phyloP scores from a whole-genome alignment of 768 basidiomycete genomes.

The Galerina marginata region DNA sequence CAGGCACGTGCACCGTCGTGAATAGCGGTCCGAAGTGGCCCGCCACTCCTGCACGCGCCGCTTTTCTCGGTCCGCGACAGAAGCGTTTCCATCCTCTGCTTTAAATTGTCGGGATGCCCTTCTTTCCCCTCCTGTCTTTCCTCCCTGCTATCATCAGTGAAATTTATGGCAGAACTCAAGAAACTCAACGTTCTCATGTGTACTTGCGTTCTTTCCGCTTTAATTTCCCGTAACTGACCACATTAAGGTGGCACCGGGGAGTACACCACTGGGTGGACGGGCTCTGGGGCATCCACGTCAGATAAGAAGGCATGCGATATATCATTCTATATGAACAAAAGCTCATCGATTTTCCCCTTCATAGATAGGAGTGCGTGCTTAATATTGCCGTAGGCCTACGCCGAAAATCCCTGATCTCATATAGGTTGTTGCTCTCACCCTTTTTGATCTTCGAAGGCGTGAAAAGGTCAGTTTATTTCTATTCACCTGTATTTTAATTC shows the following conservation, averaged over 20 bases:
- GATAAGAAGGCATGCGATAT: conserved; percentile 80
- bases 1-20: conserved; percentile 17
- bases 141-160: neutral
- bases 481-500: conserved; percentile 13
- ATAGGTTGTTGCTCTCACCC: conserved; percentile 87
- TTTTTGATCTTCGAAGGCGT: conserved; percentile 86
- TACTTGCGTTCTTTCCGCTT: conserved; percentile 37
- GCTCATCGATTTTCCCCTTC: neutral
- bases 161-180: conserved; percentile 46
- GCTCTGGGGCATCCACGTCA: conserved; percentile 89
- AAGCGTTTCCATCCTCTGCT: neutral
- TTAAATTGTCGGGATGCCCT: neutral
- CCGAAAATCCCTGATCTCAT: conserved; percentile 1
- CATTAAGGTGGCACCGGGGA: conserved; percentile 57
- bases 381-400: neutral
- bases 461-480: conserved; percentile 60
- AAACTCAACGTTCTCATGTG: conserved; percentile 84
- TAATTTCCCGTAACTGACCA: neutral
- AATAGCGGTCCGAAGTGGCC: neutral
- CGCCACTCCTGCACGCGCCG: neutral
- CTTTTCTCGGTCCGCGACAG: conserved; percentile 11
- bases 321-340: neutral
- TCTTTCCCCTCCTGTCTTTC: conserved; percentile 9
- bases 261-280: conserved; percentile 95
- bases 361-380: conserved; percentile 69